phyloP scores from a whole-genome alignment of 352 stramenopile genomes.

The Thalassiosira mediterranea region DNA sequence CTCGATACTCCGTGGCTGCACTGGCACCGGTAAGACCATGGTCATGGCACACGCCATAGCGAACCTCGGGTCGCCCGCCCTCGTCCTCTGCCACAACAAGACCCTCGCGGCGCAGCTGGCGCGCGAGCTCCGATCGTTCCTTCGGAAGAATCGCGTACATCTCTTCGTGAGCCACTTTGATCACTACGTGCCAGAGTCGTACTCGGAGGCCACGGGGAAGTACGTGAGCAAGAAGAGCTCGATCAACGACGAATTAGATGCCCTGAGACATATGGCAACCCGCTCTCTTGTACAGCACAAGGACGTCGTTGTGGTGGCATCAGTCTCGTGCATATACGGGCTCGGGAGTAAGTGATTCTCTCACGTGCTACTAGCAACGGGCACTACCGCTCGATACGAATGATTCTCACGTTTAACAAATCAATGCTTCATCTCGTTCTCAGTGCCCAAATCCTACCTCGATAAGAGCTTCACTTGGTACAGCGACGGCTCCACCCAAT shows the following conservation, averaged over 20 bases:
- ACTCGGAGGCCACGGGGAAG: constrained; percentile 61
- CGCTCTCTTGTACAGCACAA: constrained; percentile 59
- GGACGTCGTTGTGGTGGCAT: constrained; percentile 81
- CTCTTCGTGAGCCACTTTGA: constrained; percentile 84
- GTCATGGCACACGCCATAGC: constrained; percentile 79
- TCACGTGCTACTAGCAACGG: too few relatives aligned
- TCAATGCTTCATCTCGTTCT: too few relatives aligned
- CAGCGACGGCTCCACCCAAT: too few relatives aligned
- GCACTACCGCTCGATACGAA: too few relatives aligned
- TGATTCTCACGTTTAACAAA: too few relatives aligned
- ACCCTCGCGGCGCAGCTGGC: constrained; percentile 80
- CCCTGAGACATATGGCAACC: constrained; percentile 75
- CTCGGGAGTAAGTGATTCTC: too few relatives aligned
- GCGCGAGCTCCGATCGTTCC: constrained; percentile 68
- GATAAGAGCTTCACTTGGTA: too few relatives aligned
- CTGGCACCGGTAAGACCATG: constrained; percentile 82
- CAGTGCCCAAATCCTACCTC: too few relatives aligned
- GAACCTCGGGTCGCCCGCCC: constrained; percentile 50
- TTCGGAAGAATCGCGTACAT: constrained; percentile 75
- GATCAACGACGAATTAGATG: constrained; percentile 79
- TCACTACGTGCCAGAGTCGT: constrained; percentile 81
- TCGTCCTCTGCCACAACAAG: constrained; percentile 85
- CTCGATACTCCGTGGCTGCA: constrained; percentile 67
- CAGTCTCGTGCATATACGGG: too few relatives aligned
- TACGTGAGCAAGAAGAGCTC: constrained; percentile 79